A percentile compares a stretch with the other conserved stretches of the same genome.
phyloP scores from a whole-genome alignment of 129 eudicot genomes.

The Saposhnikovia divaricata region DNA sequence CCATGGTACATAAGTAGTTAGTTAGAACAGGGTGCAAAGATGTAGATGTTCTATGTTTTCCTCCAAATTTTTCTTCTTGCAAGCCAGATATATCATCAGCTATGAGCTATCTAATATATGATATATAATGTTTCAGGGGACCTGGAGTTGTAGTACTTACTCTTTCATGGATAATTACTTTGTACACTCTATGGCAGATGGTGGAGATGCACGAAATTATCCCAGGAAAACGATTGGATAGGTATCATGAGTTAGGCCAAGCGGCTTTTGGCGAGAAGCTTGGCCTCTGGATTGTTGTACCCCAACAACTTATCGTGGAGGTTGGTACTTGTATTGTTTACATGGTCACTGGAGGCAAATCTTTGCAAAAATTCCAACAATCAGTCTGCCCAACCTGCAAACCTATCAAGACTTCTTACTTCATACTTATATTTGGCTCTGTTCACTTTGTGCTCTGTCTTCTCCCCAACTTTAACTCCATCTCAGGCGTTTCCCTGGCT shows the following conservation, averaged over 20 bases:
- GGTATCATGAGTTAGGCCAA: slow-evolving; percentile 6
- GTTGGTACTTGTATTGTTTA: slow-evolving; percentile 6
- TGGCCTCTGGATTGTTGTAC: slow-evolving; percentile 9
- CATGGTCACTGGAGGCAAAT: slow-evolving; percentile 9
- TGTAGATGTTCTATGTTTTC: neutral
- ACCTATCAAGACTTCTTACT: slow-evolving; percentile 6
- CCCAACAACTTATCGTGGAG: slow-evolving; percentile 4
- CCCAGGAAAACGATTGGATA: neutral
- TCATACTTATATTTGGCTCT: slow-evolving; percentile 3
- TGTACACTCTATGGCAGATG: slow-evolving; percentile 4
- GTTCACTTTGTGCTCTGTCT: slow-evolving; percentile 3
- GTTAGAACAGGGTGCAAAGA: neutral
- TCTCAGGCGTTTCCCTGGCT: neutral
- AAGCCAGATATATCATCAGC: no score
- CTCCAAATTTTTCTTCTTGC: no score
- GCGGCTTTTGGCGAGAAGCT: slow-evolving; percentile 5
- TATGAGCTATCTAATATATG: neutral
- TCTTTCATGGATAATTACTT: slow-evolving; percentile 6
- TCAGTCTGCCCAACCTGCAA: slow-evolving; percentile 5
- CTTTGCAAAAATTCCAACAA: slow-evolving; percentile 7
- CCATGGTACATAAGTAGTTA: neutral
- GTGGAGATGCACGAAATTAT: slow-evolving; percentile 5
- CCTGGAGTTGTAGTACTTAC: neutral
- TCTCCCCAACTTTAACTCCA: slow-evolving; percentile 6
- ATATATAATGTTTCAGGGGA: neutral